phyloP scores from a whole-genome alignment of 2,329 filamentous ascomycete genomes.

The Lasiodiplodia theobromae region DNA sequence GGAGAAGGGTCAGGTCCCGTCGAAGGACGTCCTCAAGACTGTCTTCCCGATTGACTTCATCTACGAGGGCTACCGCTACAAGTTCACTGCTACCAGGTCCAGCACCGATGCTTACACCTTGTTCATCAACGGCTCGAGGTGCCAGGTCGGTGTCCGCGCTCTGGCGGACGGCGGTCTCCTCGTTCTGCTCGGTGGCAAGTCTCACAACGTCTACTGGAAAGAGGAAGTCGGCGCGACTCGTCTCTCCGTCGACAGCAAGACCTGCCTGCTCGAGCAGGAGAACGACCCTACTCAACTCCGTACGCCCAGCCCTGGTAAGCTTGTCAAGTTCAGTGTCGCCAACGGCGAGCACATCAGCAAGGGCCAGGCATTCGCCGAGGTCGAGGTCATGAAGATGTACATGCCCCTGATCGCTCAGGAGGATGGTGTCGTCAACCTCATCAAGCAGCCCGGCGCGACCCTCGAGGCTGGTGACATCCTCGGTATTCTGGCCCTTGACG shows the following conservation, averaged over 20 bases:
- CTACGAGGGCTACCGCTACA: conserved; percentile 95
- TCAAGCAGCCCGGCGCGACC: conserved; percentile 98
- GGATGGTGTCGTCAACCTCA: conserved; percentile 94
- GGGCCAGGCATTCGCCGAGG: conserved; percentile 92
- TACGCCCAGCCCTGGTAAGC: conserved; percentile 93
- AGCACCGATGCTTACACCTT: conserved; percentile 94
- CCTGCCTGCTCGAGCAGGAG: conserved; percentile 95
- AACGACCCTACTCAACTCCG: conserved; percentile 98
- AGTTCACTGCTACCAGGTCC: conserved; percentile 95
- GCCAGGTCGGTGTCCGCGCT: conserved; percentile 88
- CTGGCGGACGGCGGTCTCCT: conserved; percentile 93
- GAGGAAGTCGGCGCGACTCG: conserved; percentile 96
- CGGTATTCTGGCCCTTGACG: conserved; percentile 94
- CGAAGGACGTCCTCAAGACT: conserved; percentile 96
- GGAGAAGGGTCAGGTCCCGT: conserved; percentile 96
- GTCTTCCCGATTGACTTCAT: conserved; percentile 99
- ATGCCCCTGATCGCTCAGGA: conserved; percentile 97
- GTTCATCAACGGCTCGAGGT: conserved; percentile 99
- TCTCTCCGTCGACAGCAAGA: conserved; percentile 97
- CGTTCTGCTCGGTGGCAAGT: conserved; percentile 87
- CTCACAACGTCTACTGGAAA: conserved; percentile 99
- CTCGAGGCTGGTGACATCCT: conserved; percentile 98
- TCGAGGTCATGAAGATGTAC: conserved; percentile 99
- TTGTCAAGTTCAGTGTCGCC: conserved; percentile 97
- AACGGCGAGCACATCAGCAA: conserved; percentile 93